A percentile compares a stretch with the other conserved stretches of the same genome.
phyloP scores from a whole-genome alignment of 176 grass and related monocot species.

The Saccharum spontaneum region DNA sequence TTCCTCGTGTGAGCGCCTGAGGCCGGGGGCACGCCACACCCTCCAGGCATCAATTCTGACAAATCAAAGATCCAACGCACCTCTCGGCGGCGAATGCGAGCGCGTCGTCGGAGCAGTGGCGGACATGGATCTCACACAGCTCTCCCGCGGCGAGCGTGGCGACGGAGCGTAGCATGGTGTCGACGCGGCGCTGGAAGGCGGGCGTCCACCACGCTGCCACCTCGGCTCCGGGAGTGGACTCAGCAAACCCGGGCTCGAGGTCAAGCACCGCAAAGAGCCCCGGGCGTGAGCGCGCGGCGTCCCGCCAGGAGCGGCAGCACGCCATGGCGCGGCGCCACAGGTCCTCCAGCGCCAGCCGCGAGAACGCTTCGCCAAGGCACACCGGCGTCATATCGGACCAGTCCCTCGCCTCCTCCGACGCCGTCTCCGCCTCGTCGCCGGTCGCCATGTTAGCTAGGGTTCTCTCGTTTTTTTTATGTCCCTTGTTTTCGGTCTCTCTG shows the following conservation, averaged over 20 bases:
- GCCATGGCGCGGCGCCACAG: slow-evolving; percentile 73
- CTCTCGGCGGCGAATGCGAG: slow-evolving; percentile 64
- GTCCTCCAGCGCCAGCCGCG: slow-evolving; percentile 58
- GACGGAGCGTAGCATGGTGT: slow-evolving; percentile 74
- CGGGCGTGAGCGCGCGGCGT: slow-evolving; percentile 49
- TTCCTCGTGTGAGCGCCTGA: background rate
- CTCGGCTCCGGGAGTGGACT: slow-evolving; percentile 40
- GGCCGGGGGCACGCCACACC: background rate
- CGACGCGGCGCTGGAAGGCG: slow-evolving; percentile 82
- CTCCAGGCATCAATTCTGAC: background rate
- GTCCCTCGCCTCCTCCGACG: slow-evolving; percentile 36
- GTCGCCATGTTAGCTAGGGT: slow-evolving; percentile 28
- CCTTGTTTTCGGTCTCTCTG: too few species aligned
- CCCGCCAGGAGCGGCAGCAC: slow-evolving; percentile 79
- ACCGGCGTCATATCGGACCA: slow-evolving; percentile 79
- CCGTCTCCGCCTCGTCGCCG: background rate
- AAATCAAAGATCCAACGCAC: slow-evolving; percentile 32
- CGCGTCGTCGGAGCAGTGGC: slow-evolving; percentile 79
- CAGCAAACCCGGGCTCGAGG: slow-evolving; percentile 64
- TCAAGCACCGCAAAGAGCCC: slow-evolving; percentile 57
- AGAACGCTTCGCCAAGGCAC: slow-evolving; percentile 75
- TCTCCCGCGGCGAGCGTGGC: slow-evolving; percentile 53
- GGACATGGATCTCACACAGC: slow-evolving; percentile 54
- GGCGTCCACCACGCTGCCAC: slow-evolving; percentile 80
- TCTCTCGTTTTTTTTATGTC: background rate